Base-by-base conservation (phyloP, 2,329 filamentous ascomycete species). In the Didymella glomerata region DNA sequence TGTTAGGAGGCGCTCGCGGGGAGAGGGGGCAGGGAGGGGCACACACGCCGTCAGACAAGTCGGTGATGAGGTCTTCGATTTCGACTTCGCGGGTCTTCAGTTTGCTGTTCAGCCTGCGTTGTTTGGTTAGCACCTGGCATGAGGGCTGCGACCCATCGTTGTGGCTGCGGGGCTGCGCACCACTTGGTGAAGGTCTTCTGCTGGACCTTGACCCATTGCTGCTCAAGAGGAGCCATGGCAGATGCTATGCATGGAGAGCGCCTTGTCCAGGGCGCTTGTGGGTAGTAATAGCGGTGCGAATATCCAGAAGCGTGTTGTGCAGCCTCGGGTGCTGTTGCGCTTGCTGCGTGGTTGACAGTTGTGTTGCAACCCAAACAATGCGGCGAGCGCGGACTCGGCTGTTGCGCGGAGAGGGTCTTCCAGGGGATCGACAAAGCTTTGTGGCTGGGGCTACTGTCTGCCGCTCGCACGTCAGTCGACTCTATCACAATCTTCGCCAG, bases 101-200 rank as follows among this genome's bases (percentile, higher is more conserved):
- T 81, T 99, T 99, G 70, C 92, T 96, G 80, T 99, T 99, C 68
- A 99, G 87, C 95, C 93, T 95, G 74, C 58, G 62, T 48, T 36
- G 54, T 48, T 47, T 41, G 54, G 60, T 74, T 60, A 75, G 71
- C 60, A 61, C 52, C 34, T 64, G 65, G 24, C 57, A 36, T 57
- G 28, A 45, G 57, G 30, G 24, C 46, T 34, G 24, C 49, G 54
- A 50, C 41, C 18, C 41, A 30, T 58, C 13, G 40, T 56, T 48
- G 66, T 44, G 46, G 22, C 44, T 56, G 55, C 54, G 60, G 54
- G 54, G 63, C 47, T 61, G 74, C 80, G 71, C 73, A 91, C 90
- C 95, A 99, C 91, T 98, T 99, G 60, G 93, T 97, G 80, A 99
- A 99, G 27, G 95, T 99, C 86, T 98, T 99, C 79, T 98, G 90